Percentiles rank a stretch among this genome's conserved stretches.
Conservation (phyloP, 2,329 filamentous ascomycete genomes). For the Phaeosphaeria sp. region DNA sequence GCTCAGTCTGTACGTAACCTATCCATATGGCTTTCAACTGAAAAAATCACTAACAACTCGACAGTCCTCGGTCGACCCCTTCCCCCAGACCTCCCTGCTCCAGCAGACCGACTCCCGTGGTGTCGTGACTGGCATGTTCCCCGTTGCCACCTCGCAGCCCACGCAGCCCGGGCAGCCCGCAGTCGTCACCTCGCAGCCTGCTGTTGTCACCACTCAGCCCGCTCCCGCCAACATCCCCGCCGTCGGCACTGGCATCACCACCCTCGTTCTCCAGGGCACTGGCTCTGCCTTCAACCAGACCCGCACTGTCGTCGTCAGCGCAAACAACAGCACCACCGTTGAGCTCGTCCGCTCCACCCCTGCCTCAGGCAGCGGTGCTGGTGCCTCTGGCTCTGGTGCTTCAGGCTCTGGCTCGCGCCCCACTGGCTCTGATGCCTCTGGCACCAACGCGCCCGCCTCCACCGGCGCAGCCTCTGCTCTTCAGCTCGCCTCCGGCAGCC, state of each 20-base stretch:
- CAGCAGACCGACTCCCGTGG: conserved; percentile 43
- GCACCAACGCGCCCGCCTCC: conserved; percentile 12
- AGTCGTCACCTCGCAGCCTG: conserved; percentile 30
- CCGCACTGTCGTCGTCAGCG: conserved; percentile 40
- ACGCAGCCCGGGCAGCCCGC: conserved; percentile 34
- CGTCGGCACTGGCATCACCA: conserved; percentile 44
- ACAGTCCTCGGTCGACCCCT: conserved; percentile 31
- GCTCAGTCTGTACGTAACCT: conserved; percentile 35
- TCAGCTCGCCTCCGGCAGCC: conserved; percentile 36
- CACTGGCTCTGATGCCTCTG: conserved; percentile 16
- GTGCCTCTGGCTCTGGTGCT: conserved; percentile 12
- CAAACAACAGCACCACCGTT: conserved; percentile 45
- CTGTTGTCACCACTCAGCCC: conserved; percentile 32
- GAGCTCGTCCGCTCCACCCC: conserved; percentile 15
- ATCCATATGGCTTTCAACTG: conserved; percentile 11
- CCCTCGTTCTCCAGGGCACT: conserved; percentile 35
- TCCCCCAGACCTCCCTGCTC: conserved; percentile 39
- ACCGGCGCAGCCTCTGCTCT: conserved; percentile 39
- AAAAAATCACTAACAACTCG: conserved; percentile 5
- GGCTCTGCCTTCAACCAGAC: conserved; percentile 36
- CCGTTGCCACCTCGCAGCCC: conserved; percentile 30
- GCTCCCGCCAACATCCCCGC: conserved; percentile 43
- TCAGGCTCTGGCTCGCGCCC: conserved; percentile 15
- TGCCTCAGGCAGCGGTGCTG: conserved; percentile 12
- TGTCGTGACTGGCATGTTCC: conserved; percentile 40